phyloP scores from a whole-genome alignment of 164 flowering plant genomes.

The Akebia trifoliata region DNA sequence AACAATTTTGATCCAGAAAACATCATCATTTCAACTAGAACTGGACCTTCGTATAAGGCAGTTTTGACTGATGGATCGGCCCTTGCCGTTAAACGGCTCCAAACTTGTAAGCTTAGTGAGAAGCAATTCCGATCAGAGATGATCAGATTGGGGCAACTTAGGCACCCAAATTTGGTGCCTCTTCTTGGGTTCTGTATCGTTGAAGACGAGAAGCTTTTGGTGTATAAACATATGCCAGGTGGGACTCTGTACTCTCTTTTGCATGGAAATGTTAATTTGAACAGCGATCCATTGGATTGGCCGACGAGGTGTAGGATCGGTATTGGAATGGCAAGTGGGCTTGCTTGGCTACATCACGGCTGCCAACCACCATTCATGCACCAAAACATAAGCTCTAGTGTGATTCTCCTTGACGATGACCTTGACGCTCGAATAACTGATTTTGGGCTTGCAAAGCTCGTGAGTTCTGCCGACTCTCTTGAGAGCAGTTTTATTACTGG shows the following conservation, averaged over 20 bases:
- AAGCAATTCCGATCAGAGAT: constrained; percentile 62
- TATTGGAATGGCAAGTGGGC: constrained; percentile 54
- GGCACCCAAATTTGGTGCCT: constrained; percentile 76
- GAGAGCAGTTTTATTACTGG: constrained; percentile 38
- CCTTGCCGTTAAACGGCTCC: constrained; percentile 52
- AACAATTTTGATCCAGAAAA: constrained; percentile 37
- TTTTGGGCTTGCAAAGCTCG: constrained; percentile 47
- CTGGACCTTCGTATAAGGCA: constrained; percentile 58
- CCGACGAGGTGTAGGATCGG: constrained; percentile 50
- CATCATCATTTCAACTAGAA: constrained; percentile 33
- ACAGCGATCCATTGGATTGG: constrained; percentile 45
- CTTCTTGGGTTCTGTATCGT: constrained; percentile 61
- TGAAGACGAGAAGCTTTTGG: constrained; percentile 64
- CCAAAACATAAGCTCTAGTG: constrained; percentile 54
- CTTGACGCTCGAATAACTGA: constrained; percentile 54
- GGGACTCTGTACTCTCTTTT: constrained; percentile 48
- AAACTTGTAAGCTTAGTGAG: constrained; percentile 39
- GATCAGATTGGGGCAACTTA: constrained; percentile 54
- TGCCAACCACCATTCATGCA: constrained; percentile 49
- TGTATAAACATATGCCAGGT: constrained; percentile 62
- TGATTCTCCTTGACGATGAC: constrained; percentile 62
- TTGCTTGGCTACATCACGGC: constrained; percentile 78
- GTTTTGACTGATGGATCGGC: constrained; percentile 63
- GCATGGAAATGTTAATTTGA: constrained; percentile 17
- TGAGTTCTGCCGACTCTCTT: constrained; percentile 32